Evolutionary conservation across 139 green algal species (phyloP).

Genomic region (Asterochloris sp.): DNA sequence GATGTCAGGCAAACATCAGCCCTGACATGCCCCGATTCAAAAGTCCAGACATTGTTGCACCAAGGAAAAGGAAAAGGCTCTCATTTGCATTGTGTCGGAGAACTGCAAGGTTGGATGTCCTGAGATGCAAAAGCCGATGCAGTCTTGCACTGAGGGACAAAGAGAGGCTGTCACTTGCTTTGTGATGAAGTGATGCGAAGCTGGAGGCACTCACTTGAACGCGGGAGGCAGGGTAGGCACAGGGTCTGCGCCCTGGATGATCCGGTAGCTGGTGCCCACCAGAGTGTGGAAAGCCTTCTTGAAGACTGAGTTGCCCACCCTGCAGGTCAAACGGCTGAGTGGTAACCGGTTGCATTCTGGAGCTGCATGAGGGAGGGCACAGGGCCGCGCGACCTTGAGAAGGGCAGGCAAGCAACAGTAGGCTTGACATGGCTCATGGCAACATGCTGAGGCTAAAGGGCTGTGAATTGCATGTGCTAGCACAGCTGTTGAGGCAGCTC

Average conservation of each 20-base stretch:
- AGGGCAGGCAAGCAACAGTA: not conserved
- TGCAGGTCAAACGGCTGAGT: constrained; percentile 21
- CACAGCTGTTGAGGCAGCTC: not conserved
- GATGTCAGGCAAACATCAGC: not conserved
- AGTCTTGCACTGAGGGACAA: not conserved
- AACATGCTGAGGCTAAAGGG: not conserved
- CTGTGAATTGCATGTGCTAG: not conserved
- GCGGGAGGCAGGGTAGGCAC: constrained; percentile 25
- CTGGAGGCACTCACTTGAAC: constrained; percentile 1
- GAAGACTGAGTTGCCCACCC: constrained; percentile 30
- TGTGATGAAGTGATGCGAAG: not conserved
- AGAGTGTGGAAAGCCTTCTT: constrained; percentile 28
- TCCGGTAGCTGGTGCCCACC: constrained; percentile 27
- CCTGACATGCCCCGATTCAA: not conserved
- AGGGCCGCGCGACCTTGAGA: not conserved
- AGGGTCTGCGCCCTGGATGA: constrained; percentile 27
- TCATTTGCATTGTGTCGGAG: not conserved
- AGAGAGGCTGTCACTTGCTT: not conserved
- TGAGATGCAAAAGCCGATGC: not conserved
- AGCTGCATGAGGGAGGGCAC: constrained; percentile 21
- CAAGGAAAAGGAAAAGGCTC: not conserved
- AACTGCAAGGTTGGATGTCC: too few relatives aligned
- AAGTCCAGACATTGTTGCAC: not conserved
- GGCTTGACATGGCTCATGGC: too few relatives aligned
- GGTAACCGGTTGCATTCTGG: constrained; percentile 17